Conservation (phyloP, 257 asterid species). For the Rhazya stricta region DNA sequence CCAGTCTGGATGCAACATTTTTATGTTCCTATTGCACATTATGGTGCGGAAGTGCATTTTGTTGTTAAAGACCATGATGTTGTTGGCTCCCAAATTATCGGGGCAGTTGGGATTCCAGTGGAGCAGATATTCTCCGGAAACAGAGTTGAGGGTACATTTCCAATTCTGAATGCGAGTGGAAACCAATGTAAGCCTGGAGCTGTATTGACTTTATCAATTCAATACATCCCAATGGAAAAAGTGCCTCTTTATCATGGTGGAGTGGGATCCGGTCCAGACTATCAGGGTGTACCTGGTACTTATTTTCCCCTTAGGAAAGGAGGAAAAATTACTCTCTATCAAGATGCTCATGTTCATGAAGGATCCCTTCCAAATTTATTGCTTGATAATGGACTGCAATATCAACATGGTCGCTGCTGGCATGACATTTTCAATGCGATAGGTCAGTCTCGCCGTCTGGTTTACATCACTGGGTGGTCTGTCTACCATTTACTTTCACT, state of each 20-base stretch:
- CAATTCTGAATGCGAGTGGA: slow-evolving; percentile 55
- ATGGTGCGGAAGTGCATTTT: slow-evolving; percentile 75
- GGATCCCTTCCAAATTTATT: slow-evolving; percentile 43
- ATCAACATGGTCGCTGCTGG: slow-evolving; percentile 67
- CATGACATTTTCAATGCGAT: slow-evolving; percentile 70
- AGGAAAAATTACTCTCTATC: slow-evolving; percentile 67
- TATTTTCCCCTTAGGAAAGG: slow-evolving; percentile 76
- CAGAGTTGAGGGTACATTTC: slow-evolving; percentile 50
- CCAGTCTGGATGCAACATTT: slow-evolving; percentile 93
- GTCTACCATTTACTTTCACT: slow-evolving; percentile 71
- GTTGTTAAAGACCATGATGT: slow-evolving; percentile 82
- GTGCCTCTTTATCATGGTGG: slow-evolving; percentile 62
- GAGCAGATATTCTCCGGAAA: slow-evolving; percentile 51
- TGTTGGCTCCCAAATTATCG: slow-evolving; percentile 80
- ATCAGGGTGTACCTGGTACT: slow-evolving; percentile 71
- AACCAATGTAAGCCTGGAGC: slow-evolving; percentile 63
- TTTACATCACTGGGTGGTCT: slow-evolving; percentile 94
- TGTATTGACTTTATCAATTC: slow-evolving; percentile 56
- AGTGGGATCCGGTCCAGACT: slow-evolving; percentile 50
- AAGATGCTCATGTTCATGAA: slow-evolving; percentile 73
- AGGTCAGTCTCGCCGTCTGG: slow-evolving; percentile 57
- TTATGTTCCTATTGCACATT: slow-evolving; percentile 77
- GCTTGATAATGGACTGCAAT: slow-evolving; percentile 42
- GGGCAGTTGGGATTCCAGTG: slow-evolving; percentile 73
- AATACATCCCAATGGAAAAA: slow-evolving; percentile 53